Evolutionary conservation across 2,329 filamentous ascomycete species (phyloP).

Genomic region (Exophiala bonariae): DNA sequence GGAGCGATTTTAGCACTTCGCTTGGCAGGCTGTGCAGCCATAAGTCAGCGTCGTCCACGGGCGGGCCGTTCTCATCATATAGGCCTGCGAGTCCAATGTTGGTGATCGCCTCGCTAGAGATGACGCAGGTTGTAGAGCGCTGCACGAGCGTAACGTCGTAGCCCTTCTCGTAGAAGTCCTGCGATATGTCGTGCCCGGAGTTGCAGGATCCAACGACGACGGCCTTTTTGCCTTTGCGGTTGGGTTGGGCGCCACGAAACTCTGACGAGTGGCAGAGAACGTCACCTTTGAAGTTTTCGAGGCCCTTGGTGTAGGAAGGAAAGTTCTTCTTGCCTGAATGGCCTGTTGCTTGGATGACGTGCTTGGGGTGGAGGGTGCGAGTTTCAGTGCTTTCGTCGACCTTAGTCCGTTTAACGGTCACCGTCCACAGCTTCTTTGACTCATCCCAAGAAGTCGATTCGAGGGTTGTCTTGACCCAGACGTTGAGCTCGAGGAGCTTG

Average conservation of each 20-base stretch:
- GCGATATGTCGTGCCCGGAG: constrained; percentile 59
- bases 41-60: constrained; percentile 67
- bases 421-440: constrained; percentile 52
- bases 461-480: constrained; percentile 61
- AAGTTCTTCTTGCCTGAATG: constrained; percentile 66
- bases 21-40: constrained; percentile 58
- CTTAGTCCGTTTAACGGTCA: constrained; percentile 49
- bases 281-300: constrained; percentile 58
- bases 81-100: constrained; percentile 55
- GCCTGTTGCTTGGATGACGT: constrained; percentile 68
- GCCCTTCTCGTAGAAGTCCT: constrained; percentile 67
- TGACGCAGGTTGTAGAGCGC: constrained; percentile 64
- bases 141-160: constrained; percentile 70
- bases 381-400: constrained; percentile 43
- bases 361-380: constrained; percentile 60
- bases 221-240: constrained; percentile 57
- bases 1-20: constrained; percentile 60
- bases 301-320: constrained; percentile 44
- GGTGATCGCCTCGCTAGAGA: constrained; percentile 56
- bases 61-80: constrained; percentile 52
- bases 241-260: constrained; percentile 53
- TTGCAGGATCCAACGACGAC: constrained; percentile 69
- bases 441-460: constrained; percentile 53
- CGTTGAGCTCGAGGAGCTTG: constrained; percentile 64
- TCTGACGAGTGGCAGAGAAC: constrained; percentile 63